Evolutionary conservation across 768 basidiomycete genomes (phyloP).

Genomic region (Cystofilobasidium capitatum): DNA sequence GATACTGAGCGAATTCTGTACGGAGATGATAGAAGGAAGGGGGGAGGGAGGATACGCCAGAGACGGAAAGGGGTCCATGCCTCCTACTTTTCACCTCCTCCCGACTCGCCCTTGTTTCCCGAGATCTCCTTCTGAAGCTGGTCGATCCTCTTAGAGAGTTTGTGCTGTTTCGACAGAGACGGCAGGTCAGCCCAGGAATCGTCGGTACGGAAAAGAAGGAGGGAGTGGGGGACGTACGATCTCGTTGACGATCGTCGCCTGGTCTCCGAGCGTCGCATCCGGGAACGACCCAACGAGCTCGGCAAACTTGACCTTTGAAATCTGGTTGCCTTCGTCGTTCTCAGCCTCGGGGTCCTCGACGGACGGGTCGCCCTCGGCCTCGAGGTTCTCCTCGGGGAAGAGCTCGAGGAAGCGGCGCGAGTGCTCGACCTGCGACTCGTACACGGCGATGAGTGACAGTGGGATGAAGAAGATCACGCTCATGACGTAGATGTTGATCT

Average conservation of each 20-base stretch:
- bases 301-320: slow-evolving; percentile 3
- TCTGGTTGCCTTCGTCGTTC: slow-evolving; percentile 15
- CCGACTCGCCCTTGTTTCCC: no score
- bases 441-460: slow-evolving; percentile 60
- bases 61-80: no score
- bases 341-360: slow-evolving; percentile 19
- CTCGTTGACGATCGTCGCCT: slow-evolving; percentile 22
- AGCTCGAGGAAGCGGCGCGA: slow-evolving; percentile 8
- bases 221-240: slow-evolving; percentile 19
- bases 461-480: slow-evolving; percentile 69
- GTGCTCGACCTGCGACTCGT: slow-evolving; percentile 50
- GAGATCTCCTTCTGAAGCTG: no score
- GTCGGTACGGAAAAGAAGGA: no score
- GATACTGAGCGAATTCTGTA: neutral
- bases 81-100: no score
- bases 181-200: no score
- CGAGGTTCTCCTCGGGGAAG: slow-evolving; percentile 17
- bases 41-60: no score
- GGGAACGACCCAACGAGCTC: slow-evolving; percentile 19
- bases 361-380: slow-evolving; percentile 8
- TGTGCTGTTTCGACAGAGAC: no score
- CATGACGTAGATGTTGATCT: slow-evolving; percentile 77
- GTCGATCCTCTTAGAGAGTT: no score
- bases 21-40: neutral
- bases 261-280: slow-evolving; percentile 20